Percentiles rank a stretch among this genome's conserved stretches.
Conservation (phyloP, 768 basidiomycete genomes). For the Pulveroboletus frians region DNA sequence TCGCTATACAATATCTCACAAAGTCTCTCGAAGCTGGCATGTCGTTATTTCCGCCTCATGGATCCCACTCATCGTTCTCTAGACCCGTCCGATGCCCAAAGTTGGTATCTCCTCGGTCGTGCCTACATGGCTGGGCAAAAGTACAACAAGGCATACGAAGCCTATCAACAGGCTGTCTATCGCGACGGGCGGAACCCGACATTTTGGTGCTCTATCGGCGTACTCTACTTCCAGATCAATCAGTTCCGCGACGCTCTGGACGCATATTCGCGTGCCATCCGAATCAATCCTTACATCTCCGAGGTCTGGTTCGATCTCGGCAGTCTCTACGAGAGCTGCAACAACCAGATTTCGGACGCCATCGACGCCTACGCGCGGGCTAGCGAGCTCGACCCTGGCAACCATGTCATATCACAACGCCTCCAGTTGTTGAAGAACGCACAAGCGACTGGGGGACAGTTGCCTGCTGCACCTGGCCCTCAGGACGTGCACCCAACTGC, state of each 20-base stretch:
- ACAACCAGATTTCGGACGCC: slow-evolving; percentile 97
- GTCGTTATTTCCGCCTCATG: slow-evolving; percentile 21
- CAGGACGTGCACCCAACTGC: slow-evolving; percentile 96
- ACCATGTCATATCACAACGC: slow-evolving; percentile 76
- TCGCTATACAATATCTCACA: slow-evolving; percentile 89
- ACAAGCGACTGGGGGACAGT: slow-evolving; percentile 63
- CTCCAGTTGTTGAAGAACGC: slow-evolving; percentile 74
- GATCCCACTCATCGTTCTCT: not conserved
- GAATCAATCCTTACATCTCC: slow-evolving; percentile 96
- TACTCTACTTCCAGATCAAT: slow-evolving; percentile 99
- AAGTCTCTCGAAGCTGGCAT: slow-evolving; percentile 92
- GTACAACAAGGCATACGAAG: slow-evolving; percentile 99
- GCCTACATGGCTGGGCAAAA: slow-evolving; percentile 99
- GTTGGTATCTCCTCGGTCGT: slow-evolving; percentile 97
- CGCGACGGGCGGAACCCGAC: slow-evolving; percentile 98
- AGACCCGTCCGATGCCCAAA: slow-evolving; percentile 96
- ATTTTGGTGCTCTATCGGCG: slow-evolving; percentile 99
- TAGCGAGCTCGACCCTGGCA: slow-evolving; percentile 86
- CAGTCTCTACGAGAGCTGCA: slow-evolving; percentile 94
- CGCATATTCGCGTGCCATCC: slow-evolving; percentile 97
- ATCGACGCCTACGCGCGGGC: slow-evolving; percentile 98
- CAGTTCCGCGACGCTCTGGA: slow-evolving; percentile 98
- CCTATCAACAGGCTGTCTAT: slow-evolving; percentile 98
- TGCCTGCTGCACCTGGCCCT: slow-evolving; percentile 86
- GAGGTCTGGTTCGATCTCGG: slow-evolving; percentile 87